These are phyloP conservation scores for Cordyceps militaris DNA, from an alignment of 2,329 filamentous ascomycete genomes.

Conservation along the genomic window DNA sequence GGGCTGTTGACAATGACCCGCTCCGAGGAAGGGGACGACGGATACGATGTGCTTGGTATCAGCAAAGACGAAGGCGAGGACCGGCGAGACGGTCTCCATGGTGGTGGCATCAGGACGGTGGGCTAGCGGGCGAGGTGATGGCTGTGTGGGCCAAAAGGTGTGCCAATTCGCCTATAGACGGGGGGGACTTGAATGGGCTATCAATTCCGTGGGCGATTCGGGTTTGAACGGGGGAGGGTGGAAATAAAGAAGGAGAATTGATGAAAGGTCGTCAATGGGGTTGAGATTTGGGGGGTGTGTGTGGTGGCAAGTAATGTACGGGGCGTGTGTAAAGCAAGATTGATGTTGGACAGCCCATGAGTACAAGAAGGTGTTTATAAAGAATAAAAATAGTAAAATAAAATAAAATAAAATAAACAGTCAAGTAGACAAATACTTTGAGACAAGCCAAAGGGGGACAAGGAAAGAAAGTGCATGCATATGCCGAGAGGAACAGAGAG, in stretches of 20 bases:
- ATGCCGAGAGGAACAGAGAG: slow-evolving; percentile 28
- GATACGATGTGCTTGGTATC: slow-evolving; percentile 27
- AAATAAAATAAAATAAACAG: background rate
- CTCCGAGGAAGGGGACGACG: slow-evolving; percentile 28
- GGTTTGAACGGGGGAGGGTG: slow-evolving; percentile 17
- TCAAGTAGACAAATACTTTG: too few relatives aligned
- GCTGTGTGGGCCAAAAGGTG: background rate
- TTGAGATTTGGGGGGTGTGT: background rate
- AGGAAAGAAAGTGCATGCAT: slow-evolving; percentile 25
- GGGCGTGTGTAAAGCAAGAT: background rate
- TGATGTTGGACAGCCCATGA: background rate
- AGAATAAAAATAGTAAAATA: background rate
- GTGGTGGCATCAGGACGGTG: slow-evolving; percentile 12
- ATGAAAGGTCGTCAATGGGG: background rate
- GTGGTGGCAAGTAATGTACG: background rate
- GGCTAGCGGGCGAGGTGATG: slow-evolving; percentile 9
- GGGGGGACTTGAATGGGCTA: background rate
- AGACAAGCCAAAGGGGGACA: background rate
- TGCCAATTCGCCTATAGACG: background rate
- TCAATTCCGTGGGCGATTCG: background rate
- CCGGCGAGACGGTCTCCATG: slow-evolving; percentile 14
- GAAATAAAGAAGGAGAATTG: background rate
- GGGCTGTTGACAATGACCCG: slow-evolving; percentile 32
- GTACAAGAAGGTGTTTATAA: background rate
- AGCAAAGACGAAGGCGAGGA: slow-evolving; percentile 20